phyloP scores from a whole-genome alignment of 1,284 basidiomycete species.

The Ustilago cynodontis region DNA sequence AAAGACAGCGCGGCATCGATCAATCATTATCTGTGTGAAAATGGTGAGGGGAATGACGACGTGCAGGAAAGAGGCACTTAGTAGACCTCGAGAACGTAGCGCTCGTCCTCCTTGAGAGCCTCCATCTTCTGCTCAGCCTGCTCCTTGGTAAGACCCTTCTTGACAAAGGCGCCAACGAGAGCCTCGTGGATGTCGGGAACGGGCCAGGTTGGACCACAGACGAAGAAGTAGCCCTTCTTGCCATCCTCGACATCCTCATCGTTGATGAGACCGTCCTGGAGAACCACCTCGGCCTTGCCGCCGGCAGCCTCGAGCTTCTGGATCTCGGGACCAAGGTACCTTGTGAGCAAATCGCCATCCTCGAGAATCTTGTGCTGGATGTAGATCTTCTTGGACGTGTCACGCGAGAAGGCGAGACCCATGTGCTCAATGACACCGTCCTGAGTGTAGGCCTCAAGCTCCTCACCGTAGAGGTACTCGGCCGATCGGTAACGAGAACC shows the following conservation, averaged over 20 bases:
- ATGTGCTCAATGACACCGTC: conserved; percentile 87
- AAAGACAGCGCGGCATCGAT: background rate
- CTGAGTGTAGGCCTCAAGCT: conserved; percentile 78
- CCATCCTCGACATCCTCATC: conserved; percentile 55
- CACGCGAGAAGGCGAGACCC: conserved; percentile 96
- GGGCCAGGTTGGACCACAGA: conserved; percentile 98
- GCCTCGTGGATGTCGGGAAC: conserved; percentile 97
- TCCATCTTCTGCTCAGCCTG: conserved; percentile 87
- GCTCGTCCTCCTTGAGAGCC: conserved; percentile 93
- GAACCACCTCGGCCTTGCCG: conserved; percentile 60
- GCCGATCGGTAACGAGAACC: conserved; percentile 93
- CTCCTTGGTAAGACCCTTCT: conserved; percentile 78
- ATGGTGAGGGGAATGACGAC: too few species aligned
- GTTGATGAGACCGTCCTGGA: conserved; percentile 73
- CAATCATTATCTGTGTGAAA: background rate
- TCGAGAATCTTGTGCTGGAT: conserved; percentile 98
- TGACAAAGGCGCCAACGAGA: conserved; percentile 81
- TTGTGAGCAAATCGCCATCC: conserved; percentile 82
- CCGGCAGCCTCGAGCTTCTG: conserved; percentile 74
- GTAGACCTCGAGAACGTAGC: conserved; percentile 92
- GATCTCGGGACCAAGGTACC: conserved; percentile 69
- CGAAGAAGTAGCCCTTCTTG: conserved; percentile 80
- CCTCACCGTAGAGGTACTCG: conserved; percentile 96
- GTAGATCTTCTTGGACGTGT: conserved; percentile 90
- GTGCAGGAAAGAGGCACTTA: conserved; percentile 20